Evolutionary conservation across 257 asterid genomes (phyloP), one percentile per base, ranked within the genome.

Genomic region (Asclepias syriaca): DNA sequence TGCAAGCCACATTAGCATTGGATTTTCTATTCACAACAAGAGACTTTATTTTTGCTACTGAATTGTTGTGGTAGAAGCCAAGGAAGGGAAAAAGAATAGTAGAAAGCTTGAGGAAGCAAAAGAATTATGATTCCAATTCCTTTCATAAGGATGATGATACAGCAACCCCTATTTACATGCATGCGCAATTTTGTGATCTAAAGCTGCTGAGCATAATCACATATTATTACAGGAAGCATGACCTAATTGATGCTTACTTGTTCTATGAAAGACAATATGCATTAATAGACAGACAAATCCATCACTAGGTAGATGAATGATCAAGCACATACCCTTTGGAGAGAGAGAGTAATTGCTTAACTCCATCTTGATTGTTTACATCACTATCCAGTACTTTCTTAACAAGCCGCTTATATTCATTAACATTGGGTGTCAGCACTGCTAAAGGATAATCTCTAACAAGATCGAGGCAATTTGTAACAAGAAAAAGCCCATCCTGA

Each of bases 401-500:
- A 74, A 95, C 85, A 13, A 95, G 99, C 68, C 97, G 92, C 85
- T 88, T 95, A 72, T 95, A 95, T 81, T 95, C 99, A 9, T 95
- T 90, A 43, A 95, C 75, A 73, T 95, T 95, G 59, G 99, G 99
- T 51, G 99, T 95, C 82, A 95, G 85, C 66, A 90, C 94, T 71
- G 98, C 99, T 81, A 92, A 78, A 19, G 96, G 96, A 87, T 92
- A 95, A 69, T 85, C 96, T 32, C 81, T 78, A 81, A 95, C 80
- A 80, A 95, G 86, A 76, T 92, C 97, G 66, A 86, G 93, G 74
- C 76, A 68, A 77, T 95, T 88, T 48, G 98, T 90, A 73, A 95
- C 88, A 34, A 92, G 97, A 79, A 85, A 95, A 71, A 95, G 94
- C 72, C 99, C 99, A 76, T 95, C 99, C 99, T 95, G 85, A 45